Evolutionary conservation across 202 grass and related monocot species (phyloP), one percentile per base, ranked within the genome.

Genomic region (Panicum hallii): DNA sequence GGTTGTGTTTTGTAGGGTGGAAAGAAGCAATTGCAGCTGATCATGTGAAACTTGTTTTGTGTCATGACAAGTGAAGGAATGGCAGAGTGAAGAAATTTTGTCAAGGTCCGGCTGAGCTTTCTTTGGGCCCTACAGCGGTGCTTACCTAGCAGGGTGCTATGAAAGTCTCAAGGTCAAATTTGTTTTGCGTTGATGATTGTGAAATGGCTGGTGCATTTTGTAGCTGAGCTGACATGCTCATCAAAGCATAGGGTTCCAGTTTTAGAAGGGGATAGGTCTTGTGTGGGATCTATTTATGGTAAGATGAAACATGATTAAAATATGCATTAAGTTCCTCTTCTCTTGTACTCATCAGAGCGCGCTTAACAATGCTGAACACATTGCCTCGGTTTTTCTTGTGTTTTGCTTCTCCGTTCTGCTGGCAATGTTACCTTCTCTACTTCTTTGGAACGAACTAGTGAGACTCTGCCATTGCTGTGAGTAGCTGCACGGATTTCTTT

Each of bases 31-130:
- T 93, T 66, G 80, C 85, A 0, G 75, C 85, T 1, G 92, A 98
- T 60, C 95, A 98, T 60, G 92, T 98, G 54, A 88, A 86, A 78
- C 89, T 98, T 62, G 82, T 87, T 84, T 78, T 95, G 48, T 70
- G 83, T 36, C 66, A 86, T 67, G 86, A 90, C 84, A 86, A 88
- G 64, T 70, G 91, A 89, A 82, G 80, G 46, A 46, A 6, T 42
- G 40, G 19, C 0, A 9, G 58, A 67, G 14, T 34, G 38, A 48
- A 47, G 3, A 20, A 53, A 41, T 58, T 56, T 14, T 69, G 10
- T 38, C n/a, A 60, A 53, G n/a, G 9, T n/a, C 70, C 1, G n/a
- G 64, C 23, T 50, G 28, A 45, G 58, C 53, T 49, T 13, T 57
- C 78, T 16, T 17, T 12, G 2, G 54, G 79, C 67, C 26, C 10